Evolutionary conservation across 805 yeast species (phyloP).

Genomic region (Ogataea trehalophila): DNA sequence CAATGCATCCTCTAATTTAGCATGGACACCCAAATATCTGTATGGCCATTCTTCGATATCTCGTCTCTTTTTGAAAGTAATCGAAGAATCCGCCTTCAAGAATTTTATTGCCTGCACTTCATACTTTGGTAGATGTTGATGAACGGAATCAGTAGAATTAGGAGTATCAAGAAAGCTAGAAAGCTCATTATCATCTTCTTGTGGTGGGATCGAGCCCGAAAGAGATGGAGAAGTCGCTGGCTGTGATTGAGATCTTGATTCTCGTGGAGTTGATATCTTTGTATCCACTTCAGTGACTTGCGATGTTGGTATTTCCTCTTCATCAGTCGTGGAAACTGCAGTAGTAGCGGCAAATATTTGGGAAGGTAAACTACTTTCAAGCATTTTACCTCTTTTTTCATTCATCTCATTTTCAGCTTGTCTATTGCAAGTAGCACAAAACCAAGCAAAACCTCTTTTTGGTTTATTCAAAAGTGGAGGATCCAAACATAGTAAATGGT

Average conservation of each 20-base stretch:
- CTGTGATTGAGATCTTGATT: not conserved
- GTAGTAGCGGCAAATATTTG: slow-evolving; percentile 18
- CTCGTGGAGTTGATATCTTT: not conserved
- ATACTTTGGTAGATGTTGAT: slow-evolving; percentile 39
- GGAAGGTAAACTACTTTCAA: slow-evolving; percentile 25
- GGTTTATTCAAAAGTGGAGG: slow-evolving; percentile 82
- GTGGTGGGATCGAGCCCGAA: not conserved
- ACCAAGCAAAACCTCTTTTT: slow-evolving; percentile 85
- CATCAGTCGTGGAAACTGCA: not conserved
- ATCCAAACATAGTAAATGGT: slow-evolving; percentile 79
- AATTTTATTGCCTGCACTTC: slow-evolving; percentile 55
- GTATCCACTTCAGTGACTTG: not conserved
- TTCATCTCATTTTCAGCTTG: slow-evolving; percentile 42
- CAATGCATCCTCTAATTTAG: slow-evolving; percentile 68
- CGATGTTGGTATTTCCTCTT: not conserved
- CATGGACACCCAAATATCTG: slow-evolving; percentile 73
- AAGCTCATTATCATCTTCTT: not conserved
- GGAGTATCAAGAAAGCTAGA: not conserved
- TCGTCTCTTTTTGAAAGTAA: slow-evolving; percentile 43
- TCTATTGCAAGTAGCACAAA: slow-evolving; percentile 75
- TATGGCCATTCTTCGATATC: slow-evolving; percentile 74
- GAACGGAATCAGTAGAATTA: not conserved
- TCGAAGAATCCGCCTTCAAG: slow-evolving; percentile 38
- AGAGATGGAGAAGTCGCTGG: not conserved
- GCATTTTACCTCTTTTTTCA: slow-evolving; percentile 32